Evolutionary conservation across 768 basidiomycete genomes (phyloP).

Genomic region (Trametopsis cervina): DNA sequence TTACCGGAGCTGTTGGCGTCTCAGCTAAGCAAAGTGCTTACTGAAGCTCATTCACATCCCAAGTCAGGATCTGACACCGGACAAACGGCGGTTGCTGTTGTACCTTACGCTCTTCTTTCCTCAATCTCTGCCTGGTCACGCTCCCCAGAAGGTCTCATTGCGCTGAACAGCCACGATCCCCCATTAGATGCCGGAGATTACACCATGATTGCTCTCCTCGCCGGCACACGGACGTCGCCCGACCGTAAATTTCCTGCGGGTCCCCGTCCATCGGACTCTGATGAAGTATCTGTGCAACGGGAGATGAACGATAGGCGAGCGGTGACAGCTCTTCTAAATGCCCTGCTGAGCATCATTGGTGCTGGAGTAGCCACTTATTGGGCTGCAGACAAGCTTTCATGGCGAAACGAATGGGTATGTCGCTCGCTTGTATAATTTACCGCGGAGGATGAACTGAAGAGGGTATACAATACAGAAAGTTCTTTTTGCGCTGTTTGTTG

Average conservation of each 20-base stretch:
- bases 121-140: conserved; percentile 66
- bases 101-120: conserved; percentile 56
- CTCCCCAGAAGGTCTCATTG: conserved; percentile 36
- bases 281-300: conserved; percentile 28
- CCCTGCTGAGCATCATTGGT: conserved; percentile 58
- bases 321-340: conserved; percentile 66
- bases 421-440: neutral
- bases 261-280: conserved; percentile 36
- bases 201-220: conserved; percentile 67
- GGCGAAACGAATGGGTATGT: conserved; percentile 75
- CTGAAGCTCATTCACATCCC: conserved; percentile 11
- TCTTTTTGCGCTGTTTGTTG: conserved; percentile 52
- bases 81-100: conserved; percentile 28
- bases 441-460: neutral
- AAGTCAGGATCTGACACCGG: neutral
- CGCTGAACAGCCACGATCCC: conserved; percentile 32
- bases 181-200: conserved; percentile 49
- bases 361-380: conserved; percentile 68
- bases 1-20: conserved; percentile 39
- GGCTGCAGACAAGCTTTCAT: conserved; percentile 55
- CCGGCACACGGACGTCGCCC: conserved; percentile 74
- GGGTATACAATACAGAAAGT: conserved; percentile 30
- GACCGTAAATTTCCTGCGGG: conserved; percentile 56
- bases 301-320: conserved; percentile 52
- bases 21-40: conserved; percentile 35